phyloP scores from a whole-genome alignment of 2,329 filamentous ascomycete genomes.

The Monosporascus ibericus region DNA sequence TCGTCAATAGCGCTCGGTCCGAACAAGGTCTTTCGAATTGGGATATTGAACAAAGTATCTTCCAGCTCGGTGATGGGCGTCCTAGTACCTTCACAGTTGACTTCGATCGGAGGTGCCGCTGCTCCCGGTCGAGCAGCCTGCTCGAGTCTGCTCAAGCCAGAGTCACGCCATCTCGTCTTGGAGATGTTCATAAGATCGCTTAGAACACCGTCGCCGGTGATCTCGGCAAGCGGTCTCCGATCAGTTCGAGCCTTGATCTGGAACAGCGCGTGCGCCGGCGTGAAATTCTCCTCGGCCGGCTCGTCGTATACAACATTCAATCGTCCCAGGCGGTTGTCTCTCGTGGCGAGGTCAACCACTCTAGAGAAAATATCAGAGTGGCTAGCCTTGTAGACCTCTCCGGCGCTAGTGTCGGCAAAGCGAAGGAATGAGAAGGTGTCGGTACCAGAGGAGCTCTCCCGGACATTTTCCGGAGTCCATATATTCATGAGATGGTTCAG shows the following conservation, averaged over 20 bases:
- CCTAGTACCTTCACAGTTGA: conserved; percentile 66
- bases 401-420: conserved; percentile 71
- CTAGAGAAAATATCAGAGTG: conserved; percentile 69
- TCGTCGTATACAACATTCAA: conserved; percentile 68
- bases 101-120: conserved; percentile 78
- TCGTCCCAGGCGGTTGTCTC: conserved; percentile 54
- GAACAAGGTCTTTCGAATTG: conserved; percentile 69
- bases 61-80: conserved; percentile 59
- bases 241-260: conserved; percentile 69
- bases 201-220: conserved; percentile 68
- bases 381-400: conserved; percentile 65
- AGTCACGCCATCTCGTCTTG: conserved; percentile 54
- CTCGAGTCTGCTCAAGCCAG: conserved; percentile 73
- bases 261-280: conserved; percentile 72
- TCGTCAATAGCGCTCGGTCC: conserved; percentile 62
- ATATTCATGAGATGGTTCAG: conserved; percentile 82
- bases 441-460: conserved; percentile 52
- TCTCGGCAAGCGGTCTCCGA: conserved; percentile 59
- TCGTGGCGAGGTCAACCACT: conserved; percentile 53
- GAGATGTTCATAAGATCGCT: conserved; percentile 75
- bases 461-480: conserved; percentile 76
- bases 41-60: conserved; percentile 69
- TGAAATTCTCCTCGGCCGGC: conserved; percentile 53
- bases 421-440: conserved; percentile 83
- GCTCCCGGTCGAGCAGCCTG: conserved; percentile 73